A percentile compares a stretch with the other conserved stretches of the same genome.
phyloP scores from a whole-genome alignment of 768 basidiomycete species.

The Trametes sanguinea region DNA sequence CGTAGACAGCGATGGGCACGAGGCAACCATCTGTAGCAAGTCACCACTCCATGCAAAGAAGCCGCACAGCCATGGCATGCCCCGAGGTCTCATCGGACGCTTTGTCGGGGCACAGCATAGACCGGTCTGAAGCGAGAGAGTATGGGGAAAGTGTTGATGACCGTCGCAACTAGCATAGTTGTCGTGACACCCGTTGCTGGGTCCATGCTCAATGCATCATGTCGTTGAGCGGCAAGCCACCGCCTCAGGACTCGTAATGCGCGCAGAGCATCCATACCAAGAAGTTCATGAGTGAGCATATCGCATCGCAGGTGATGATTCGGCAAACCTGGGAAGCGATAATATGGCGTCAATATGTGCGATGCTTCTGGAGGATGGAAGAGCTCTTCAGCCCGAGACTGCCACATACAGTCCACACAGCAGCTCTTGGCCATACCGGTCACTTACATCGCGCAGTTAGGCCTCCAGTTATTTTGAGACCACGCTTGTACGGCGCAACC shows the following conservation, averaged over 20 bases:
- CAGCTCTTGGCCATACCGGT: too few relatives aligned
- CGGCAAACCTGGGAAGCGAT: not conserved
- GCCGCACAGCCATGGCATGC: constrained; percentile 1
- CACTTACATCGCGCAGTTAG: too few relatives aligned
- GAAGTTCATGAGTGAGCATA: too few relatives aligned
- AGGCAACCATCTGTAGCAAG: not conserved
- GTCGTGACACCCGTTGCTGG: constrained; percentile 19
- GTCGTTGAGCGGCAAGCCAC: constrained; percentile 11
- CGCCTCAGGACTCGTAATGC: constrained; percentile 3
- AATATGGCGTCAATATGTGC: not conserved
- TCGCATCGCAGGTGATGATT: too few relatives aligned
- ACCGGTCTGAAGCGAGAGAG: not conserved
- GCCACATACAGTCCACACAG: too few relatives aligned
- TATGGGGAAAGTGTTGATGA: constrained; percentile 10
- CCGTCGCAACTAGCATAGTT: constrained; percentile 8
- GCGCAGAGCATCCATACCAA: not conserved
- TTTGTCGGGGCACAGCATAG: not conserved
- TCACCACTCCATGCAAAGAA: not conserved
- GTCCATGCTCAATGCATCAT: constrained; percentile 9
- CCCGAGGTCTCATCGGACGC: not conserved
- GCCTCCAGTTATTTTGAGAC: too few relatives aligned
- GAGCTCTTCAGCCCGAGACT: too few relatives aligned
- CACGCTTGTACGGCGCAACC: too few relatives aligned
- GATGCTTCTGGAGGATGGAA: too few relatives aligned
- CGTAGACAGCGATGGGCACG: not conserved